A percentile compares a stretch with the other conserved stretches of the same genome.
phyloP scores from a whole-genome alignment of 352 stramenopile species.

The Globisporangium splendens region DNA sequence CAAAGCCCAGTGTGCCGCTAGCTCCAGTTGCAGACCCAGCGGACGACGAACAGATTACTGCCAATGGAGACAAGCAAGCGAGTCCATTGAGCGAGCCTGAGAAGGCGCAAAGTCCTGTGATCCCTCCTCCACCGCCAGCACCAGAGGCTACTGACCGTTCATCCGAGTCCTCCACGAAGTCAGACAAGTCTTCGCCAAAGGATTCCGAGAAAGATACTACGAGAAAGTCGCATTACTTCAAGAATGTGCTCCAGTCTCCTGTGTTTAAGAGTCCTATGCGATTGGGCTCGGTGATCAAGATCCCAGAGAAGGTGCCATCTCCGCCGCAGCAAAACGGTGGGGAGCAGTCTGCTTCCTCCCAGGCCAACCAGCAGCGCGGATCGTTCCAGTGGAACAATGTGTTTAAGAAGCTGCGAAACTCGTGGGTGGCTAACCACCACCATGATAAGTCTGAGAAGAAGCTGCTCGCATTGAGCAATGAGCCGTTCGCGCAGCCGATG shows the following conservation, averaged over 20 bases:
- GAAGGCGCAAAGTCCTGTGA: conserved; percentile 11
- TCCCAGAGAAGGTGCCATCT: conserved; percentile 40
- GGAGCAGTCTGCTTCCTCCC: conserved; percentile 16
- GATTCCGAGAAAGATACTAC: conserved; percentile 23
- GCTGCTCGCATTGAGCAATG: conserved; percentile 65
- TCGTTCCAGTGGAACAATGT: conserved; percentile 81
- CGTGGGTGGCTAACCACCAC: conserved; percentile 59
- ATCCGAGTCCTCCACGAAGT: conserved; percentile 9
- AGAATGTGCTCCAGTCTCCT: conserved; percentile 80
- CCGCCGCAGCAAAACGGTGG: conserved; percentile 26
- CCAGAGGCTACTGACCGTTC: conserved; percentile 16
- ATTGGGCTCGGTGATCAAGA: conserved; percentile 69
- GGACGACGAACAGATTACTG: conserved; percentile 7
- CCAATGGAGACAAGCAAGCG: conserved; percentile 7
- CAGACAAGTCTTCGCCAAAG: conserved; percentile 15
- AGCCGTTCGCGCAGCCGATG: conserved; percentile 53
- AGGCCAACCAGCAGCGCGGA: conserved; percentile 24
- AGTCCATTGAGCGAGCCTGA: conserved; percentile 7
- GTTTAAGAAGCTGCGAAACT: conserved; percentile 78
- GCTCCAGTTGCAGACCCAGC: conserved; percentile 2
- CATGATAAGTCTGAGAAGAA: conserved; percentile 67
- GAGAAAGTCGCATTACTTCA: conserved; percentile 82
- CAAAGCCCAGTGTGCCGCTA: not conserved
- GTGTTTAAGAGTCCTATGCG: conserved; percentile 81
- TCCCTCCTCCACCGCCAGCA: conserved; percentile 14